Percentiles rank a stretch among this genome's conserved stretches.
phyloP scores from a whole-genome alignment of 495 filamentous ascomycete species.

The Parathielavia appendiculata region DNA sequence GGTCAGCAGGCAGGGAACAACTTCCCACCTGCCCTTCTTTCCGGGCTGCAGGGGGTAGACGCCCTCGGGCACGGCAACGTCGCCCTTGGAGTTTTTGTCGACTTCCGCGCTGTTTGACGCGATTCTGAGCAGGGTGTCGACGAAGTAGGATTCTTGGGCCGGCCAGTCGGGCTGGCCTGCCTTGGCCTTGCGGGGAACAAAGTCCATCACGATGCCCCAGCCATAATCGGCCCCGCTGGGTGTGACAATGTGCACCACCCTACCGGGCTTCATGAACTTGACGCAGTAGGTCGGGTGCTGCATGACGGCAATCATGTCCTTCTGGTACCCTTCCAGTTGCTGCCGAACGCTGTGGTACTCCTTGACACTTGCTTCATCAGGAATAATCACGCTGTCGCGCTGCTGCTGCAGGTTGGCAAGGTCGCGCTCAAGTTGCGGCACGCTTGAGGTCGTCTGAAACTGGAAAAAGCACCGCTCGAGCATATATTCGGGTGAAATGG shows the following conservation, averaged over 20 bases:
- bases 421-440: slow-evolving; percentile 75
- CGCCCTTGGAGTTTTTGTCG: slow-evolving; percentile 26
- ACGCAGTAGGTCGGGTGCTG: slow-evolving; percentile 82
- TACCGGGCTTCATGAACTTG: slow-evolving; percentile 73
- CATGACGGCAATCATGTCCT: slow-evolving; percentile 82
- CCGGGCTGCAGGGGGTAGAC: slow-evolving; percentile 21
- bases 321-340: slow-evolving; percentile 71
- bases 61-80: slow-evolving; percentile 34
- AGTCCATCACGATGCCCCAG: slow-evolving; percentile 83
- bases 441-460: slow-evolving; percentile 88
- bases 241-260: slow-evolving; percentile 76
- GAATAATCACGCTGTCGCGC: slow-evolving; percentile 64
- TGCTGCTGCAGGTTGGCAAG: slow-evolving; percentile 67
- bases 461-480: slow-evolving; percentile 94
- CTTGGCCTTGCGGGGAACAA: slow-evolving; percentile 56
- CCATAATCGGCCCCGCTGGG: slow-evolving; percentile 70
- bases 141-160: slow-evolving; percentile 67
- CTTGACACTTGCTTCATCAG: slow-evolving; percentile 78
- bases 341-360: slow-evolving; percentile 87
- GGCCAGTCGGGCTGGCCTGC: slow-evolving; percentile 56
- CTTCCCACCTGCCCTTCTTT: slow-evolving; percentile 58
- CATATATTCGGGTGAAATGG: slow-evolving; percentile 96
- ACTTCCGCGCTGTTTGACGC: slow-evolving; percentile 49
- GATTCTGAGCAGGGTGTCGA: slow-evolving; percentile 77
- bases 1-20: slow-evolving; percentile 79